Percentiles rank a stretch among this genome's conserved stretches.
phyloP scores from a whole-genome alignment of 2,329 filamentous ascomycete genomes.

The Thermothelomyces thermophilus region DNA sequence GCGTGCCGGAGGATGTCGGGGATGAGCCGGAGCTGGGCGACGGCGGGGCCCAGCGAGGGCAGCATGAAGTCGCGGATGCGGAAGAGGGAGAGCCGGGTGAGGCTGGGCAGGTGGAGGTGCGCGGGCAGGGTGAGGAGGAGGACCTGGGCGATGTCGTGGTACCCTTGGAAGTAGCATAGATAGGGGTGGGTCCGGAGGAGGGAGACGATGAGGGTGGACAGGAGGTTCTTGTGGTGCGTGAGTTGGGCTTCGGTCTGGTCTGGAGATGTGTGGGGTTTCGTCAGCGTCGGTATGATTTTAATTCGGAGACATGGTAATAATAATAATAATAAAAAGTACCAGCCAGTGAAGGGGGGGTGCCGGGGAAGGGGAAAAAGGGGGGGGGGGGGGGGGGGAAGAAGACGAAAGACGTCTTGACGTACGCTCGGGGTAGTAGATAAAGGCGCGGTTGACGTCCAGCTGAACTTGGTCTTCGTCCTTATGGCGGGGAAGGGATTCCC shows the following conservation, averaged over 20 bases:
- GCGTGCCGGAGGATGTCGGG: constrained; percentile 70
- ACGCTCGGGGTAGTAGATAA: constrained; percentile 91
- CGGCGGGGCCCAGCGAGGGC: constrained; percentile 71
- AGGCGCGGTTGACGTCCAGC: constrained; percentile 91
- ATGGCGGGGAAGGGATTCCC: constrained; percentile 66
- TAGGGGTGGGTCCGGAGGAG: constrained; percentile 75
- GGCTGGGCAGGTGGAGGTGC: constrained; percentile 51
- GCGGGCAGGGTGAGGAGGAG: constrained; percentile 76
- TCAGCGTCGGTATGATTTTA: not conserved
- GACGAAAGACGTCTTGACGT: no score
- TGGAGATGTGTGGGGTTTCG: no score
- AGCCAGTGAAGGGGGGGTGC: no score
- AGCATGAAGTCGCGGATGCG: constrained; percentile 98
- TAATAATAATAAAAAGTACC: no score
- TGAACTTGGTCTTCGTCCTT: constrained; percentile 84
- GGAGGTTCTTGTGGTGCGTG: constrained; percentile 62
- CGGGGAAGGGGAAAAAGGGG: not conserved
- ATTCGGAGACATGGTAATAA: constrained; percentile 3
- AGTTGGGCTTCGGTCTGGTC: constrained; percentile 65
- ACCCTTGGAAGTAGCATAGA: constrained; percentile 95
- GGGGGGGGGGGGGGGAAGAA: not conserved
- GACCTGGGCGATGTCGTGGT: constrained; percentile 97
- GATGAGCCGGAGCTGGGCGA: constrained; percentile 80
- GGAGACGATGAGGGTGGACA: constrained; percentile 73
- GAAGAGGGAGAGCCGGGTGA: constrained; percentile 77